Conservation (phyloP, 2,329 filamentous ascomycete genomes). For the Fusarium stilboides region DNA sequence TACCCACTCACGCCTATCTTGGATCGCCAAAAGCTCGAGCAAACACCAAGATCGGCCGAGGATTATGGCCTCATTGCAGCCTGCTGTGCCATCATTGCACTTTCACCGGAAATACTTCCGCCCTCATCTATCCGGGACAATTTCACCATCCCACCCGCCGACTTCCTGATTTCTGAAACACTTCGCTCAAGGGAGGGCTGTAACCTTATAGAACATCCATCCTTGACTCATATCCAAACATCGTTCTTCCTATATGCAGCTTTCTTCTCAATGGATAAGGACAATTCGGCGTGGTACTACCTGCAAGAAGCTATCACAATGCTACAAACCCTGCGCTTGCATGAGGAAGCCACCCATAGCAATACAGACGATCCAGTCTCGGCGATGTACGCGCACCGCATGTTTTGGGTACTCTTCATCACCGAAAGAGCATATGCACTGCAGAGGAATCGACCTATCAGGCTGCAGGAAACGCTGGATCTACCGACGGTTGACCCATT, state of each 20-base stretch:
- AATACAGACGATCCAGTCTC: conserved; percentile 1
- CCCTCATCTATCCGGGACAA: conserved; percentile 6
- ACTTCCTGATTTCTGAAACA: conserved; percentile 50
- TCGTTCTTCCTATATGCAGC: conserved; percentile 54
- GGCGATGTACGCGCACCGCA: conserved; percentile 44
- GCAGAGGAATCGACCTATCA: conserved; percentile 51
- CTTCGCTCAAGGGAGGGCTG: conserved; percentile 47
- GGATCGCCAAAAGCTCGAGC: conserved; percentile 41
- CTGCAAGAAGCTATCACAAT: conserved; percentile 51
- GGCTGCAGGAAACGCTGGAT: conserved; percentile 44
- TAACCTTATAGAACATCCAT: conserved; percentile 48
- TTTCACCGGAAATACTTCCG: conserved; percentile 49
- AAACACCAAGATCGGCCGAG: conserved; percentile 24
- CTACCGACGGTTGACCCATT: conserved; percentile 39
- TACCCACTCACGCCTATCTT: conserved; percentile 55
- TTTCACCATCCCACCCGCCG: conserved; percentile 30
- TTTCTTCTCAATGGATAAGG: conserved; percentile 52
- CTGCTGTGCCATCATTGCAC: conserved; percentile 50
- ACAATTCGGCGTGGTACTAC: conserved; percentile 55
- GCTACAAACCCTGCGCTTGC: conserved; percentile 49
- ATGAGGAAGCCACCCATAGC: conserved; percentile 50
- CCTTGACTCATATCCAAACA: conserved; percentile 50
- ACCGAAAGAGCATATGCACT: conserved; percentile 54
- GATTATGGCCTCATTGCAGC: conserved; percentile 50
- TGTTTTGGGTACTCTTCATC: conserved; percentile 53